These are phyloP conservation scores for Niveomyces coronatus DNA, from an alignment of 2,329 filamentous ascomycete species.

Conservation along the genomic window DNA sequence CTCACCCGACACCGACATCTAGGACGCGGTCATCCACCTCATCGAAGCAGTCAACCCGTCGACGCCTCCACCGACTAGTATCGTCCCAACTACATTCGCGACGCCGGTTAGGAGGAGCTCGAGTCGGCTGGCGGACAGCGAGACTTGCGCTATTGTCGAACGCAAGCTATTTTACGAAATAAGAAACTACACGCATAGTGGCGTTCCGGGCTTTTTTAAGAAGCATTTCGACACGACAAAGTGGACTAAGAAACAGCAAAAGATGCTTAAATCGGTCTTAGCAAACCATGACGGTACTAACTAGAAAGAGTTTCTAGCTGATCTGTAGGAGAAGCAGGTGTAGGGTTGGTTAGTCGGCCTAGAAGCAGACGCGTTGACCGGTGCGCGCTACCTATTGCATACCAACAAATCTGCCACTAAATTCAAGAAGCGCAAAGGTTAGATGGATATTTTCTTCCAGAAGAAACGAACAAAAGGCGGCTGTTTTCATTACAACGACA, in stretches of 20 bases:
- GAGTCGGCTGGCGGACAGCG: constrained; percentile 6
- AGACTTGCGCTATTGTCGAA: constrained; percentile 9
- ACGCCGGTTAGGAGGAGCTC: constrained; percentile 9
- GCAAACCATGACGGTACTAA: constrained; percentile 3
- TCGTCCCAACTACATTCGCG: background rate
- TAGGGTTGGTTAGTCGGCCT: constrained; percentile 6
- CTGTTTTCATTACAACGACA: constrained; percentile 13
- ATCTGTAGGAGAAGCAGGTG: constrained; percentile 1
- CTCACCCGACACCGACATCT: constrained; percentile 8
- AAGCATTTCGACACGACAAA: constrained; percentile 7
- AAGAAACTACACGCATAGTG: constrained; percentile 3
- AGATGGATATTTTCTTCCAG: constrained; percentile 16
- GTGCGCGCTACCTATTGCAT: constrained; percentile 7
- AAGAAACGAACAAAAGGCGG: background rate
- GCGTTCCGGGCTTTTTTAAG: constrained; percentile 8
- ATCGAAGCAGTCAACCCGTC: constrained; percentile 5
- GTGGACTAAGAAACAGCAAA: constrained; percentile 6
- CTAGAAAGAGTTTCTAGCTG: constrained; percentile 2
- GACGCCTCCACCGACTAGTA: constrained; percentile 4
- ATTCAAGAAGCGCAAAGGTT: constrained; percentile 14
- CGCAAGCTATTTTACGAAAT: constrained; percentile 9
- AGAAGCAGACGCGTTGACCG: constrained; percentile 5
- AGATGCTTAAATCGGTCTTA: constrained; percentile 7
- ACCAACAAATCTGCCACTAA: constrained; percentile 13
- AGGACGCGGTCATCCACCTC: constrained; percentile 7